Conservation (phyloP, 495 filamentous ascomycete genomes). For the Lentithecium fluviatile region DNA sequence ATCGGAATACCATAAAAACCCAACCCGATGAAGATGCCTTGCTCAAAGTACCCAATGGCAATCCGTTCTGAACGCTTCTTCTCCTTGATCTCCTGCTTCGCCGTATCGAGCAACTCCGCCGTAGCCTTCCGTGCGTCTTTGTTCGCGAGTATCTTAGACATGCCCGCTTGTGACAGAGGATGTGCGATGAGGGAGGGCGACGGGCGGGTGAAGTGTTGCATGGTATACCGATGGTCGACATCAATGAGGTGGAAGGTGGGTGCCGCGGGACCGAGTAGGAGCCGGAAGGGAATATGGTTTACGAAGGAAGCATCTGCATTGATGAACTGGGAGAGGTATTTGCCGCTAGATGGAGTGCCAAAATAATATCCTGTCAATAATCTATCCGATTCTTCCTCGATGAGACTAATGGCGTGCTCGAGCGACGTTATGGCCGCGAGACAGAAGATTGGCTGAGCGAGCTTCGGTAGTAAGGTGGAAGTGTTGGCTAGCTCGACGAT, state of each 20-base stretch:
- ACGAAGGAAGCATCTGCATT: constrained; percentile 48
- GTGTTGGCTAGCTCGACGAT: constrained; percentile 2
- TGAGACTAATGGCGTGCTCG: constrained; percentile 51
- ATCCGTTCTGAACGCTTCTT: constrained; percentile 44
- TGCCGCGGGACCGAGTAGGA: constrained; percentile 50
- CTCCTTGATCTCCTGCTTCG: constrained; percentile 43
- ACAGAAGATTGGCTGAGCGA: constrained; percentile 41
- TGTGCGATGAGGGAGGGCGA: constrained; percentile 45
- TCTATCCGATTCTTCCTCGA: constrained; percentile 26
- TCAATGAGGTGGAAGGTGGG: constrained; percentile 38
- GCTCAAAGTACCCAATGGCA: constrained; percentile 54
- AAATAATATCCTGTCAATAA: constrained; percentile 54
- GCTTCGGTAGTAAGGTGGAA: constrained; percentile 28
- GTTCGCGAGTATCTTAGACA: constrained; percentile 21
- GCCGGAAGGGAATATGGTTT: constrained; percentile 52
- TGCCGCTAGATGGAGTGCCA: constrained; percentile 47
- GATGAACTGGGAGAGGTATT: constrained; percentile 56
- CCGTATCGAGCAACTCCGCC: constrained; percentile 37
- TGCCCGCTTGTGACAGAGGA: constrained; percentile 15
- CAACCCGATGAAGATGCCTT: constrained; percentile 50
- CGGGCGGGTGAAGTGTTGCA: constrained; percentile 44
- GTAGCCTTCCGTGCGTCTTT: constrained; percentile 13
- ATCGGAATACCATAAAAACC: constrained; percentile 27
- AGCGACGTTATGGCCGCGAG: constrained; percentile 46
- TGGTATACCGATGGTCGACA: constrained; percentile 44